phyloP scores from a whole-genome alignment of 2,329 filamentous ascomycete genomes.

The Cucurbitaria berberidis region DNA sequence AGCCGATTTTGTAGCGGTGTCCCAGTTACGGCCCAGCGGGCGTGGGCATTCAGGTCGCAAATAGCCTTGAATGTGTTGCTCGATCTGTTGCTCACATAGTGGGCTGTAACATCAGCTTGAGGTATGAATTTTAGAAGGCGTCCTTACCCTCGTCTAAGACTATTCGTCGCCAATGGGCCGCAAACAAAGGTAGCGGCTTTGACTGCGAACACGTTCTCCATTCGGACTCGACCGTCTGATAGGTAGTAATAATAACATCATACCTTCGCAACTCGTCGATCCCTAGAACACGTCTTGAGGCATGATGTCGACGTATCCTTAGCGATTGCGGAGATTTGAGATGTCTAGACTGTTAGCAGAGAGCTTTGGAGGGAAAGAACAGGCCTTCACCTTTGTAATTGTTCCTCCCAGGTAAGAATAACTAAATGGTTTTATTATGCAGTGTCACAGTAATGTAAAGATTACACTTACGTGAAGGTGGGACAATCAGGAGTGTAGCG shows the following conservation, averaged over 20 bases:
- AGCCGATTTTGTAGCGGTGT: constrained; percentile 41
- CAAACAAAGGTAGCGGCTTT: constrained; percentile 20
- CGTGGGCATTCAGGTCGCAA: constrained; percentile 49
- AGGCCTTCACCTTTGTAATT: neutral
- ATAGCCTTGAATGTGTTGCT: constrained; percentile 40
- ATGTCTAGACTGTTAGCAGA: neutral
- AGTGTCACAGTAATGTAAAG: neutral
- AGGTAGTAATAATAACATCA: constrained; percentile 11
- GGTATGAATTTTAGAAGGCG: constrained; percentile 11
- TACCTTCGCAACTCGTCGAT: neutral
- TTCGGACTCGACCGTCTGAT: constrained; percentile 8
- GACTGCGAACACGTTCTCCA: neutral
- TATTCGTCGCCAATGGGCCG: constrained; percentile 47
- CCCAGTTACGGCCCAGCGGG: constrained; percentile 60
- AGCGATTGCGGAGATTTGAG: neutral
- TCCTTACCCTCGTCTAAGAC: constrained; percentile 37
- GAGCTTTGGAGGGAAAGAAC: too few species aligned
- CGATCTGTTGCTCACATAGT: neutral
- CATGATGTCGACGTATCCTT: neutral
- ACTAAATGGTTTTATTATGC: neutral
- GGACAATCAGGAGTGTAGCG: neutral
- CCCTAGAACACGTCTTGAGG: neutral
- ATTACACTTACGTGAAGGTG: neutral
- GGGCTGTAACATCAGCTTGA: neutral
- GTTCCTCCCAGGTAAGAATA: neutral